A percentile compares a stretch with the other conserved stretches of the same genome.
Evolutionary conservation across 108 stramenopile species (phyloP).

Genomic region (Schizochytrium sp.): DNA sequence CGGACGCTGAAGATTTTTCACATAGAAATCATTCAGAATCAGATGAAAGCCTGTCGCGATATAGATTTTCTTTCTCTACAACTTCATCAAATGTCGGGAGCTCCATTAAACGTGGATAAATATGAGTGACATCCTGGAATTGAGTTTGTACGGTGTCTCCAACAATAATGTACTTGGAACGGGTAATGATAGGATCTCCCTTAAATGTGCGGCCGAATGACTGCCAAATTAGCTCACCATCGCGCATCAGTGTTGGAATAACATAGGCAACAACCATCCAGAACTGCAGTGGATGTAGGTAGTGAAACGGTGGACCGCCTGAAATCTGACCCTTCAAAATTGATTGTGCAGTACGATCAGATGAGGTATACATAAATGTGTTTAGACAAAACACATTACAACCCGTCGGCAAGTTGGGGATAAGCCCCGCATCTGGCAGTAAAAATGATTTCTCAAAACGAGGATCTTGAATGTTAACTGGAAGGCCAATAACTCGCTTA

Average conservation of each 20-base stretch:
- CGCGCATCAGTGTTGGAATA: conserved; percentile 10
- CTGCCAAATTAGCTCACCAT: conserved; percentile 36
- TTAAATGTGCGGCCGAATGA: not conserved
- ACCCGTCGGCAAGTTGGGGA: not conserved
- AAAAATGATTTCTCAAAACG: not conserved
- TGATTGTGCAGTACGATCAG: not conserved
- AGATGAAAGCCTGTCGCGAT: no score
- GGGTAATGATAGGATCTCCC: conserved; percentile 13
- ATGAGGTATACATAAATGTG: conserved; percentile 56
- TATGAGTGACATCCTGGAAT: conserved; percentile 42
- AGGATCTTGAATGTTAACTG: not conserved
- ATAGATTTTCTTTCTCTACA: not conserved
- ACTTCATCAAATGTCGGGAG: not conserved
- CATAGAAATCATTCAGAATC: no score
- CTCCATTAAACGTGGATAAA: not conserved
- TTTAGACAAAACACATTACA: conserved; percentile 35
- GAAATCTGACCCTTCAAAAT: conserved; percentile 8
- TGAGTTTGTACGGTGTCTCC: conserved; percentile 24
- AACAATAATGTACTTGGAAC: conserved; percentile 38
- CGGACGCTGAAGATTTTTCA: no score
- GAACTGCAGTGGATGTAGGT: conserved; percentile 48
- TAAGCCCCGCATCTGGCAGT: not conserved
- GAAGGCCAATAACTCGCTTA: not conserved
- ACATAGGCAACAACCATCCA: conserved; percentile 52
- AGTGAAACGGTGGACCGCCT: not conserved